Conservation (phyloP, 805 yeast genomes). For the Naumovozyma dairenensis region DNA sequence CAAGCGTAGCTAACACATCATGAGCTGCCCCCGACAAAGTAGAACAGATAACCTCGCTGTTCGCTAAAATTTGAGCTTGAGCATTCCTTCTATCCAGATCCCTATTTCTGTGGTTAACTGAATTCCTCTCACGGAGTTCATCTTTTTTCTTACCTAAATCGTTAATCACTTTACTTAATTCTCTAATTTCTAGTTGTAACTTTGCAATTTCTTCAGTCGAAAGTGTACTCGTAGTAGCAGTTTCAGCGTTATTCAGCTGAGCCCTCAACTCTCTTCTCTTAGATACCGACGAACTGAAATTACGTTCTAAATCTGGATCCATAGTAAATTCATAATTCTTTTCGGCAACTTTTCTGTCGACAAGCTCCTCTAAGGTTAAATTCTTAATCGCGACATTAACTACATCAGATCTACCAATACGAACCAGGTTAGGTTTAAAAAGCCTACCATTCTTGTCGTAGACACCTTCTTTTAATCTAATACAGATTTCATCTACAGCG, state of each 20-base stretch:
- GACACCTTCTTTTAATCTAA: constrained; percentile 72
- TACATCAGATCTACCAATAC: constrained; percentile 86
- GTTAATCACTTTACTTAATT: constrained; percentile 50
- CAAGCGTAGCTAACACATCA: constrained; percentile 64
- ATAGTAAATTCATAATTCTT: constrained; percentile 30
- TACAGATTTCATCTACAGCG: constrained; percentile 90
- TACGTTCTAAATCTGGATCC: constrained; percentile 35
- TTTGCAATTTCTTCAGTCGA: constrained; percentile 38
- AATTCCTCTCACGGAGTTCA: constrained; percentile 63
- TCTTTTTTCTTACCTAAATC: constrained; percentile 67
- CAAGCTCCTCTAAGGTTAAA: constrained; percentile 75
- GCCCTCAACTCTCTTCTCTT: constrained; percentile 49
- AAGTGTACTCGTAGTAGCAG: constrained; percentile 38
- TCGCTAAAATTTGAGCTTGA: constrained; percentile 60
- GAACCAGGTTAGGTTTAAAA: constrained; percentile 59
- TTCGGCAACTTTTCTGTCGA: constrained; percentile 48
- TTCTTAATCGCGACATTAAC: constrained; percentile 75
- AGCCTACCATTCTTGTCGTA: constrained; percentile 41
- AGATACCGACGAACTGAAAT: constrained; percentile 43
- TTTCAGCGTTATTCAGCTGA: constrained; percentile 32
- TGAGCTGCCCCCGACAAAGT: constrained; percentile 94
- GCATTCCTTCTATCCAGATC: constrained; percentile 69
- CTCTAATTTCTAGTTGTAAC: constrained; percentile 42
- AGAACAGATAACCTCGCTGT: constrained; percentile 80
- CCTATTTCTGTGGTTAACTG: constrained; percentile 58